Conservation (phyloP, 192 early-diverging fungal species). For the Backusella parvicylindrica region DNA sequence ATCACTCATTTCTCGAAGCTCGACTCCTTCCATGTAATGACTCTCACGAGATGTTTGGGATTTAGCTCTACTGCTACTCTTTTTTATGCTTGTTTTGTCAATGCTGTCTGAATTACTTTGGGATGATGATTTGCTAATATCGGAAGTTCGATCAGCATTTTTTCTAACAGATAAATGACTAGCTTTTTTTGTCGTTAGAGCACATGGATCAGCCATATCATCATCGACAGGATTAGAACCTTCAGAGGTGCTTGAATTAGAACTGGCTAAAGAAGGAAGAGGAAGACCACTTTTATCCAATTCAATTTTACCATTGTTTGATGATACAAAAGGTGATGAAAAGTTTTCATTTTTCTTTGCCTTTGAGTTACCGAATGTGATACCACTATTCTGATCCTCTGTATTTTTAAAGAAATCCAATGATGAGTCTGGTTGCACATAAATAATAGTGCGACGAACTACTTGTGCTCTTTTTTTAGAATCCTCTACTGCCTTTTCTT, state of each 20-base stretch:
- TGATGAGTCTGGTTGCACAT: conserved; percentile 20
- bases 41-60: neutral
- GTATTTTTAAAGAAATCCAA: neutral
- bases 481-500: neutral
- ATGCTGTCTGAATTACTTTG: neutral
- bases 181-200: neutral
- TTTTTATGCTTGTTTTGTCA: neutral
- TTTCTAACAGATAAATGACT: neutral
- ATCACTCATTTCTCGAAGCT: conserved; percentile 37
- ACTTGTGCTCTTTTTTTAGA: conserved; percentile 19
- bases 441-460: conserved; percentile 34
- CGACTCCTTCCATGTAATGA: conserved; percentile 26
- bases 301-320: neutral
- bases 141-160: neutral
- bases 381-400: neutral
- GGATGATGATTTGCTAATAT: neutral
- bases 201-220: neutral
- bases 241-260: neutral
- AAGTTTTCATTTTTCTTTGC: neutral
- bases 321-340: neutral
- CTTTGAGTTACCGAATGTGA: neutral
- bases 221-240: neutral
- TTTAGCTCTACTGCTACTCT: neutral
- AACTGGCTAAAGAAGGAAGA: neutral
- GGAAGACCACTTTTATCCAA: neutral